These are phyloP conservation scores for Hyaloperonospora brassicae DNA, from an alignment of 352 stramenopile species.

Conservation along the genomic window DNA sequence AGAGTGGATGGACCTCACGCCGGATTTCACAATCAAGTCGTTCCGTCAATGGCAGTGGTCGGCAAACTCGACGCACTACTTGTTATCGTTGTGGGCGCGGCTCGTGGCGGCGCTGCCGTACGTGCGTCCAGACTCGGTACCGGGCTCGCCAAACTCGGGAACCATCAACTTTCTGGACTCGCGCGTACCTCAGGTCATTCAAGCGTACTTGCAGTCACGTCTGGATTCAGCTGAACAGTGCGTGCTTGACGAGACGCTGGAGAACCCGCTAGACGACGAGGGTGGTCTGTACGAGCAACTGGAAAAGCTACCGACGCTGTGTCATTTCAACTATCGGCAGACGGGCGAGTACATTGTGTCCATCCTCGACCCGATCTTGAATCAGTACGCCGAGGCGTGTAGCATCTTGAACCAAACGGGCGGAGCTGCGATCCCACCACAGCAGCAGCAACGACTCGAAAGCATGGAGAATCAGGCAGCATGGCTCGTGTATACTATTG, in stretches of 20 bases:
- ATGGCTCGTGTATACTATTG: constrained; percentile 96
- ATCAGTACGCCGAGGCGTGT: constrained; percentile 88
- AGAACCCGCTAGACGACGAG: constrained; percentile 96
- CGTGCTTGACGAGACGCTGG: constrained; percentile 87
- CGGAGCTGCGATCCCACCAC: constrained; percentile 22
- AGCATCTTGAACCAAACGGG: constrained; percentile 66
- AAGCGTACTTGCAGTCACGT: constrained; percentile 95
- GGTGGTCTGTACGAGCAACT: constrained; percentile 94
- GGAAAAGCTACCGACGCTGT: constrained; percentile 94
- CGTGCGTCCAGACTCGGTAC: constrained; percentile 71
- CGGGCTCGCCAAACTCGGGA: constrained; percentile 36
- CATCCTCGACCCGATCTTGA: constrained; percentile 93
- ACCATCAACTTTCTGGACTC: constrained; percentile 65
- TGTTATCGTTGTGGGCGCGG: constrained; percentile 93
- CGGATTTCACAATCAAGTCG: constrained; percentile 94
- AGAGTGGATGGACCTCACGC: constrained; percentile 95
- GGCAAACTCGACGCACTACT: constrained; percentile 93
- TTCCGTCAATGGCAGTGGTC: constrained; percentile 95
- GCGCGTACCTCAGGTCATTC: constrained; percentile 83
- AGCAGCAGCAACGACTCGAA: constrained; percentile 52
- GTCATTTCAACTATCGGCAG: constrained; percentile 92
- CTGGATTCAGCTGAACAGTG: constrained; percentile 92
- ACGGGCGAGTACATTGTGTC: constrained; percentile 90
- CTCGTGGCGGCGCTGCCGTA: constrained; percentile 96
- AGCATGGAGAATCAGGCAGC: constrained; percentile 93